Evolutionary conservation across 1,284 basidiomycete species (phyloP).

Genomic region (Ceratobasidium sp.): DNA sequence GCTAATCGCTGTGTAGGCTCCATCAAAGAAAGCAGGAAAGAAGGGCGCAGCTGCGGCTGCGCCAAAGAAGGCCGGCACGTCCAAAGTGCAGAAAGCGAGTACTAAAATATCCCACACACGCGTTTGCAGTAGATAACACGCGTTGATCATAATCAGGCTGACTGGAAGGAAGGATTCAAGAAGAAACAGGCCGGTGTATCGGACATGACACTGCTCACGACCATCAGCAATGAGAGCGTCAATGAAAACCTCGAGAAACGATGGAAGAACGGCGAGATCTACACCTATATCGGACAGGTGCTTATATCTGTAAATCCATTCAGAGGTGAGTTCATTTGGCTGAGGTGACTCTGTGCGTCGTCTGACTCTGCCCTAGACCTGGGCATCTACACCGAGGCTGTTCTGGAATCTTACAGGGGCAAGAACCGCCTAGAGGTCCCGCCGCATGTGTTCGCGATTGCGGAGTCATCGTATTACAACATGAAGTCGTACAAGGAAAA

Average conservation of each 20-base stretch:
- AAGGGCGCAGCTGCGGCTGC: conserved; percentile 75
- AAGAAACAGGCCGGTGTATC: conserved; percentile 97
- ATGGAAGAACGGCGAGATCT: conserved; percentile 96
- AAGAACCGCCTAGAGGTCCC: conserved; percentile 99
- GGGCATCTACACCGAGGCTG: conserved; percentile 95
- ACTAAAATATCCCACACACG: conserved; percentile 41
- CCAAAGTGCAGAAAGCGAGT: conserved; percentile 77
- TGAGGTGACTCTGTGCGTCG: background rate
- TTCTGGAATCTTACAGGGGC: conserved; percentile 86
- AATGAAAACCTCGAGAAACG: conserved; percentile 98
- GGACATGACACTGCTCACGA: conserved; percentile 97
- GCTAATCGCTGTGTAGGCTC: conserved; percentile 62
- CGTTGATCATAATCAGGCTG: conserved; percentile 65
- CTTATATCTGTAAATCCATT: conserved; percentile 99
- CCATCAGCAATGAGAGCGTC: conserved; percentile 97
- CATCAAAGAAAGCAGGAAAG: conserved; percentile 91
- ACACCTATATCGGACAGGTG: conserved; percentile 98
- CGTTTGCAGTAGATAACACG: background rate
- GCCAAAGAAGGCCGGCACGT: conserved; percentile 54
- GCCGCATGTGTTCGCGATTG: conserved; percentile 97
- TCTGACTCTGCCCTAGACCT: conserved; percentile 64
- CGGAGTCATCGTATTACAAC: conserved; percentile 97
- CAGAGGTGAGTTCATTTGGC: conserved; percentile 64
- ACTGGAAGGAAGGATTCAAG: conserved; percentile 98
- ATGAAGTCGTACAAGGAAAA: conserved; percentile 99